phyloP scores from a whole-genome alignment of 345 rosid genomes.

The Clausena lansium region DNA sequence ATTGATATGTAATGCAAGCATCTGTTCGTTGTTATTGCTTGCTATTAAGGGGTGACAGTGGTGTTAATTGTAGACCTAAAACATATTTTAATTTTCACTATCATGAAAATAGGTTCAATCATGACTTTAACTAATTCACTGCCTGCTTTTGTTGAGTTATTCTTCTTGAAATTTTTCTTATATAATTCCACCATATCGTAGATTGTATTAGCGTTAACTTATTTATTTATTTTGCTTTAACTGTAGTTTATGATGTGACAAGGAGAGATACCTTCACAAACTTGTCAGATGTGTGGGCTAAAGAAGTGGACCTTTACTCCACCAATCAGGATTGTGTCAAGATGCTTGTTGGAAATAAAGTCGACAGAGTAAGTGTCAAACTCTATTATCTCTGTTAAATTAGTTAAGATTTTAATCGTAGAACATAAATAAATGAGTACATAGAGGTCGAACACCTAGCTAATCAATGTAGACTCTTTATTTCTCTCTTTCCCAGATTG shows the following conservation, averaged over 20 bases:
- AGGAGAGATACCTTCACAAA: conserved; percentile 84
- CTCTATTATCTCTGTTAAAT: background rate
- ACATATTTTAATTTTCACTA: background rate
- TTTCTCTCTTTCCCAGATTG: background rate
- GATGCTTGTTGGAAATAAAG: conserved; percentile 97
- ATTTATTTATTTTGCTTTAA: conserved; percentile 15
- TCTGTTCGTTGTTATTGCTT: background rate
- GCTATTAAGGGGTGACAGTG: too few species aligned
- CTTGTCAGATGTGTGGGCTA: conserved; percentile 88
- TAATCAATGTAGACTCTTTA: background rate
- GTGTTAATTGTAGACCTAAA: background rate
- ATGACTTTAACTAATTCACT: background rate
- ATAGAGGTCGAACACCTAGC: background rate
- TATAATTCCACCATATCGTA: background rate
- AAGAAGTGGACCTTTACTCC: conserved; percentile 83
- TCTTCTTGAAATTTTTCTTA: background rate
- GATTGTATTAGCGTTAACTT: background rate
- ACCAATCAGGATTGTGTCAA: conserved; percentile 80
- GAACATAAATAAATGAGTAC: background rate
- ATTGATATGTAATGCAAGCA: background rate
- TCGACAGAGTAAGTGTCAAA: conserved; percentile 70
- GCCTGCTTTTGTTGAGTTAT: background rate
- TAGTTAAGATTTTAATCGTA: background rate
- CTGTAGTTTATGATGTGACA: conserved; percentile 87
- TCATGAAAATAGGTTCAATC: background rate